Base-by-base conservation (phyloP, 2,329 filamentous ascomycete genomes). In the Periconia macrospinosa region DNA sequence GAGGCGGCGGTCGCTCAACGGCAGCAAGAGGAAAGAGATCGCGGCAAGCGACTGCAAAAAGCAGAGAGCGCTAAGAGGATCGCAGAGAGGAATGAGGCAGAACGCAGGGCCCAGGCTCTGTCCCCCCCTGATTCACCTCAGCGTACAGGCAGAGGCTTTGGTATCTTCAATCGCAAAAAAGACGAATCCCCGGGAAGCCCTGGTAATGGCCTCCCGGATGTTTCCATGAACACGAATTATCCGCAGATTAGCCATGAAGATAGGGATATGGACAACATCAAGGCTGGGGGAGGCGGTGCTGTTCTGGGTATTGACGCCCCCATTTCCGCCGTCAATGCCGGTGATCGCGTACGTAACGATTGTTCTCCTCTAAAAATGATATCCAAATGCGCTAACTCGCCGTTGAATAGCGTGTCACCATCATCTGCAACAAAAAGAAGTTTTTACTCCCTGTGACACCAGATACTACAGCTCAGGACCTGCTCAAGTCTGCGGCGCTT, bases 311-410 rank as follows among this genome's bases (percentile, higher is more conserved):
- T 81, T 42, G 91, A 95, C 77, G 90, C 90, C 19, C 92, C 92
- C 1, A 79, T 87, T 10, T 92, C 91, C 50, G 90, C 90, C 14
- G 87, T 89, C 54, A 95, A 95, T 75, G 84, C 88, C 56, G 88
- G 87, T 44, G 89, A 92, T 67, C 81, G 91, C 63, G 87, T 89
- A 75, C 80, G 85, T 61, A n/a, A 20, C 19, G 30, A 41, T 17
- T 35, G 19, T 13, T 8, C n/a, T 19, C 15, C 41, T 7, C 27
- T 41, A 2, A 10, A n/a, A 3, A 37, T 37, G 6, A 6, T 7
- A 41, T 37, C 1, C 10, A 27, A 15, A 45, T 37, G 19, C 37
- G 57, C 47, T 71, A 61, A 72, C 55, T 15, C 9, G 13, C 13
- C 18, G 33, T 37, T n/a, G 33, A n/a, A 20, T 40, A 88, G 83